phyloP scores from a whole-genome alignment of 2,329 filamentous ascomycete genomes.

The Talaromyces amestolkiae region DNA sequence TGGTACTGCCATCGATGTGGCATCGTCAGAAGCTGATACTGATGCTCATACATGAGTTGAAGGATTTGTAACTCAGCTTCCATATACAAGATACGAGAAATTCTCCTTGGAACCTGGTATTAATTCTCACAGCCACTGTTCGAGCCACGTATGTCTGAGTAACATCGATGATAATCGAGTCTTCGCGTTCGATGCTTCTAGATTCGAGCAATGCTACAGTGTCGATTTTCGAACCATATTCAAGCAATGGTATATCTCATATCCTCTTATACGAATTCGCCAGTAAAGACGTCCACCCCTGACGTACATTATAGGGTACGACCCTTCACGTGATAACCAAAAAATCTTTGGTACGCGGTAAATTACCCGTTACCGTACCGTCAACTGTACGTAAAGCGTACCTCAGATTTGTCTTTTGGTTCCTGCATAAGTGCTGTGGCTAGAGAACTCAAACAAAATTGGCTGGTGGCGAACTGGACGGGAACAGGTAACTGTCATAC shows the following conservation, averaged over 20 bases:
- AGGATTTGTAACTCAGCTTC: too few relatives aligned
- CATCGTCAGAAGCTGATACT: too few relatives aligned
- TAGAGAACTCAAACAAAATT: slow-evolving; percentile 8
- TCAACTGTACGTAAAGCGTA: neutral
- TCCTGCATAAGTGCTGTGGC: slow-evolving; percentile 5
- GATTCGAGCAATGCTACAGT: too few relatives aligned
- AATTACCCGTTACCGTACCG: neutral
- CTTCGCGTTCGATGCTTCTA: neutral
- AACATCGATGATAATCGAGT: neutral
- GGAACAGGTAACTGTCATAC: neutral
- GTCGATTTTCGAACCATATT: neutral
- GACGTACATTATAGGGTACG: neutral
- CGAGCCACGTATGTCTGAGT: neutral
- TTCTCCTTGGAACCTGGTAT: neutral
- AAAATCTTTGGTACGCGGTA: neutral
- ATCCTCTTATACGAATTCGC: neutral
- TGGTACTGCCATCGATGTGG: too few relatives aligned
- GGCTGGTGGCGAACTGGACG: neutral
- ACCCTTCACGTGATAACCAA: neutral
- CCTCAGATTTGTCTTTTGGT: neutral
- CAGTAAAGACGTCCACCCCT: neutral
- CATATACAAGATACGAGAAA: neutral
- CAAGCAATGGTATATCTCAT: neutral
- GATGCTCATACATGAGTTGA: too few relatives aligned
- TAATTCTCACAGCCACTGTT: neutral